Conservation (phyloP, 176 grass and related monocot species). For the Phoenix roebelenii region DNA sequence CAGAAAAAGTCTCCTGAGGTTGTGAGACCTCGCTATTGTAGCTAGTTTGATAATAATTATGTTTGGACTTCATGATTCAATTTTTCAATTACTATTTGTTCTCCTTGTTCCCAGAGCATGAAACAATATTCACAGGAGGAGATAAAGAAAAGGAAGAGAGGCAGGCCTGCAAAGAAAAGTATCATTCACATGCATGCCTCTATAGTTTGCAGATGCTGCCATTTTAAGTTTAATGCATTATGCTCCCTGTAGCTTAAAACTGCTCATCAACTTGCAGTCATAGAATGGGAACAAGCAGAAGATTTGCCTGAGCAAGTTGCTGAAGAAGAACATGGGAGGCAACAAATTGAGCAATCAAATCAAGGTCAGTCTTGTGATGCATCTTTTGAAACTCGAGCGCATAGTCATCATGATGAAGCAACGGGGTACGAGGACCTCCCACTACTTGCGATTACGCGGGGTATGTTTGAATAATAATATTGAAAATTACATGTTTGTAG, state of each 20-base stretch:
- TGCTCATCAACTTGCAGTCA: no score
- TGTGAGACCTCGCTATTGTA: conserved; percentile 10
- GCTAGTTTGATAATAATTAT: no score
- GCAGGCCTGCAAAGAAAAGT: not conserved
- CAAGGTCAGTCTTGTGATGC: not conserved
- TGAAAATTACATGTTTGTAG: not conserved
- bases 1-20: conserved; percentile 4
- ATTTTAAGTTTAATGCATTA: no score
- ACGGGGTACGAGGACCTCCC: conserved; percentile 7
- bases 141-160: not conserved
- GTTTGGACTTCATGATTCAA: not conserved
- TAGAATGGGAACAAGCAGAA: no score
- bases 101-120: not conserved
- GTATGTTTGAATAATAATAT: no score
- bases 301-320: not conserved
- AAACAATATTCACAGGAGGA: not conserved
- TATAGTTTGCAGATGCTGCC: not conserved
- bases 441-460: not conserved
- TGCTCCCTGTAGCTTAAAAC: no score
- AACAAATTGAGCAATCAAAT: conserved; percentile 17
- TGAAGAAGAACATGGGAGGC: conserved; percentile 4
- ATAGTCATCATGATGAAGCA: conserved; percentile 3
- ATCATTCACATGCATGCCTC: not conserved
- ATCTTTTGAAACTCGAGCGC: conserved; percentile 18
- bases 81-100: not conserved